Evolutionary conservation across 495 filamentous ascomycete species (phyloP).

Genomic region (Pseudomonodictys pantanalensis): DNA sequence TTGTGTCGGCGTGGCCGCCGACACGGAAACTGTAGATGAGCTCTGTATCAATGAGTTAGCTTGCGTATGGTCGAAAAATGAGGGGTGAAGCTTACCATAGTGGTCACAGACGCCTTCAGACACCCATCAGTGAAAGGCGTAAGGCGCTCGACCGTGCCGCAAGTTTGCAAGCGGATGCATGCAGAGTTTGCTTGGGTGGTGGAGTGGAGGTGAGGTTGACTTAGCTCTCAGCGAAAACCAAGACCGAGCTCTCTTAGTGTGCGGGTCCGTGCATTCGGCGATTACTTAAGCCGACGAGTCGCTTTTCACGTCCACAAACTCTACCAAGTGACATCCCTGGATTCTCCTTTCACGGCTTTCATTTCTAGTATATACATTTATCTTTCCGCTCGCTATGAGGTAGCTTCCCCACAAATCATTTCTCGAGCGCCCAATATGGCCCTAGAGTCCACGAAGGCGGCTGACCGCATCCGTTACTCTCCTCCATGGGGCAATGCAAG

Average conservation of each 20-base stretch:
- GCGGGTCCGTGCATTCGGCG: background rate
- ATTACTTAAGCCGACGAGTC: background rate
- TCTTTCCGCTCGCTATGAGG: background rate
- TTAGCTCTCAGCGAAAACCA: background rate
- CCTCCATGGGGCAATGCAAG: slow-evolving; percentile 92
- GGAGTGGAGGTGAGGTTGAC: background rate
- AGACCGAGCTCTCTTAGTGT: background rate
- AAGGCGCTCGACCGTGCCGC: slow-evolving; percentile 21
- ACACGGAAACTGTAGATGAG: slow-evolving; percentile 47
- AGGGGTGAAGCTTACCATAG: slow-evolving; percentile 18
- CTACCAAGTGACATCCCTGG: background rate
- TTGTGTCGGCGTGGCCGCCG: slow-evolving; percentile 64
- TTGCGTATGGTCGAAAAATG: background rate
- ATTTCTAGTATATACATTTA: background rate
- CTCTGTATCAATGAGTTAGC: slow-evolving; percentile 32
- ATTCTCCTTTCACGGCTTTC: background rate
- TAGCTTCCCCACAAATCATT: background rate
- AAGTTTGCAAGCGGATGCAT: slow-evolving; percentile 1
- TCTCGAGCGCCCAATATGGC: background rate
- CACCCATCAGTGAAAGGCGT: slow-evolving; percentile 22
- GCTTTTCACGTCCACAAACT: background rate
- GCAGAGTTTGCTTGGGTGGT: slow-evolving; percentile 7
- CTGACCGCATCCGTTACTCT: slow-evolving; percentile 67
- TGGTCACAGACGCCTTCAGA: slow-evolving; percentile 2
- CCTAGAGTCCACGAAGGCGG: too few relatives aligned